Conservation (phyloP, 305 asterid species). For the Andrographis paniculata region DNA sequence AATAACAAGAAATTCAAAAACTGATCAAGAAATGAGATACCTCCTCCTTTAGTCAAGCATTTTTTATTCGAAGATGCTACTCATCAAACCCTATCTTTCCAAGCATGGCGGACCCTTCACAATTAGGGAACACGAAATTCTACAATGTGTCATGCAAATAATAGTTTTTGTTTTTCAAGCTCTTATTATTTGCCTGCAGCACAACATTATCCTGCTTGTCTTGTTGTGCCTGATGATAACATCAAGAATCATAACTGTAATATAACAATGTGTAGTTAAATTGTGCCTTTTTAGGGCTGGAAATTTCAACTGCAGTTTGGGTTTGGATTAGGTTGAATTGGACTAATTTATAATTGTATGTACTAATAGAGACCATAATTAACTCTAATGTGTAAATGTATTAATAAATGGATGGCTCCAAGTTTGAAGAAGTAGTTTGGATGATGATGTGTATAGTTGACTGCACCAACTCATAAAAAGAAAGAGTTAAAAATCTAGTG, state of each 20-base stretch:
- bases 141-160: conserved; percentile 64
- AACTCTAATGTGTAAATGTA: conserved; percentile 31
- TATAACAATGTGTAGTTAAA: neutral
- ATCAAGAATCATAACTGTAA: neutral
- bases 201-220: conserved; percentile 67
- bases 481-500: too few species aligned
- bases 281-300: neutral
- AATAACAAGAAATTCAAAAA: too few species aligned
- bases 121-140: conserved; percentile 73
- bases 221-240: conserved; percentile 64
- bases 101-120: conserved; percentile 84
- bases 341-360: too few species aligned
- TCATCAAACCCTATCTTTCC: conserved; percentile 88
- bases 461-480: conserved; percentile 33
- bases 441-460: conserved; percentile 41
- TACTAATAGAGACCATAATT: conserved; percentile 3
- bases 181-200: conserved; percentile 79
- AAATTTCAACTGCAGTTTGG: too few species aligned
- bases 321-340: too few species aligned
- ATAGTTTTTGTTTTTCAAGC: conserved; percentile 63
- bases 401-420: conserved; percentile 23
- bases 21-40: conserved; percentile 21
- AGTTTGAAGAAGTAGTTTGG: too few species aligned
- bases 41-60: conserved; percentile 93
- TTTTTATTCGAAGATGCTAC: conserved; percentile 76